Conservation (phyloP, 2,329 filamentous ascomycete species). For the Colletotrichum simmondsii region DNA sequence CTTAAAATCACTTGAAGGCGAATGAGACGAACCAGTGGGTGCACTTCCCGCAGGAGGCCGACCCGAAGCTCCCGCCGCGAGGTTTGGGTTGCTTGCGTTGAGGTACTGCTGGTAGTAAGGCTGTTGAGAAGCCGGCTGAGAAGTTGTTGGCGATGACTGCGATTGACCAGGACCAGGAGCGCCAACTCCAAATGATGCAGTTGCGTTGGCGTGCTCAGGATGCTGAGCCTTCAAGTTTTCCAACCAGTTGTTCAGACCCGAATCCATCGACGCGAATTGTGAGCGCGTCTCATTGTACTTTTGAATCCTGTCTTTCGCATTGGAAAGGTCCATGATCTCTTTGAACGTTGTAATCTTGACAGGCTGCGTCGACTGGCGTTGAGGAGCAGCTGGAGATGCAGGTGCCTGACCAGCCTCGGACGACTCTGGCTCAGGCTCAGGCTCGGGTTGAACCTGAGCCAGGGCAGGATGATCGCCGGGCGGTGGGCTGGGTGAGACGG, state of each 20-base stretch:
- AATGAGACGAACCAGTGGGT: conserved; percentile 48
- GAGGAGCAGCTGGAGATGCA: conserved; percentile 35
- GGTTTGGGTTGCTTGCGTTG: conserved; percentile 55
- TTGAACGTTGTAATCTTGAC: conserved; percentile 70
- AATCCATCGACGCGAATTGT: conserved; percentile 78
- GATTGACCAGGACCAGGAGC: conserved; percentile 30
- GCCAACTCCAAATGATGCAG: conserved; percentile 41
- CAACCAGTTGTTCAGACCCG: conserved; percentile 75
- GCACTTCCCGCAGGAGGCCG: conserved; percentile 48
- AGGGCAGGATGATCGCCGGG: conserved; percentile 52
- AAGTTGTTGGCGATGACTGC: conserved; percentile 36
- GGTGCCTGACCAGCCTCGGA: conserved; percentile 29
- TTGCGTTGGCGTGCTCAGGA: conserved; percentile 58
- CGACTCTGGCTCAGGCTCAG: background rate
- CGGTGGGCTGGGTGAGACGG: conserved; percentile 48
- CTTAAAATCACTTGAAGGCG: conserved; percentile 57
- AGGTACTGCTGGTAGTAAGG: conserved; percentile 68
- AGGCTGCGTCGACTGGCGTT: conserved; percentile 26
- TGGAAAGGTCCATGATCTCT: conserved; percentile 79
- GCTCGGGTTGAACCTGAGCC: conserved; percentile 8
- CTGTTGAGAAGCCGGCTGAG: conserved; percentile 48
- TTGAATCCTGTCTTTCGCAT: conserved; percentile 74
- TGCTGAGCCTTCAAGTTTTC: conserved; percentile 54
- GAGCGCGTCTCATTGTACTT: conserved; percentile 79
- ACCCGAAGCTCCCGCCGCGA: conserved; percentile 42